Conservation (phyloP, 805 yeast genomes). For the Candida chilensis region DNA sequence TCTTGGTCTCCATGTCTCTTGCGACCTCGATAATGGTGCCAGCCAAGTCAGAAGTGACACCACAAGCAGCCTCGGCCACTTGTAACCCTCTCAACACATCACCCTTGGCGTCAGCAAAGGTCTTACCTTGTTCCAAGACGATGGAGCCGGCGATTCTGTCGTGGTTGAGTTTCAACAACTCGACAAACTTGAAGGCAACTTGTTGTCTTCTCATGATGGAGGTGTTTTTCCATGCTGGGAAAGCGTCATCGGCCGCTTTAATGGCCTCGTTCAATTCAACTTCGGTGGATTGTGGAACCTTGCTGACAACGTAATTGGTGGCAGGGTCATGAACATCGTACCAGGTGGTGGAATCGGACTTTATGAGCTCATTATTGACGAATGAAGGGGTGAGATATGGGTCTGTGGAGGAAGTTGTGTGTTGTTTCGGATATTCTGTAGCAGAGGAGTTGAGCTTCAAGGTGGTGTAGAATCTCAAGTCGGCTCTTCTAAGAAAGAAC, state of each 20-base stretch:
- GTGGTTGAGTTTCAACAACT: conserved; percentile 53
- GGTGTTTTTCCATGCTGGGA: conserved; percentile 44
- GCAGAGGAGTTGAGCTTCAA: conserved; percentile 21
- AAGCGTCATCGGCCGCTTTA: conserved; percentile 55
- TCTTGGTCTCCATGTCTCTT: conserved; percentile 66
- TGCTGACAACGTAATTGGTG: conserved; percentile 54
- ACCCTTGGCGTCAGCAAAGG: conserved; percentile 67
- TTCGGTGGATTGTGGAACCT: conserved; percentile 66
- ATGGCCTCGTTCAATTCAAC: conserved; percentile 60
- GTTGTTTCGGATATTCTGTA: conserved; percentile 29
- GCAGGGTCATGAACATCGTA: conserved; percentile 72
- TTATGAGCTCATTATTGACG: conserved; percentile 39
- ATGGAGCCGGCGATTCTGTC: conserved; percentile 58
- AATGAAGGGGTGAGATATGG: conserved; percentile 44
- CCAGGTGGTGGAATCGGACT: conserved; percentile 43
- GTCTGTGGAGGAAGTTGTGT: conserved; percentile 20
- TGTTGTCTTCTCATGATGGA: conserved; percentile 45
- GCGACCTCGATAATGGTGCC: conserved; percentile 62
- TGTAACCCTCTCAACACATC: conserved; percentile 70
- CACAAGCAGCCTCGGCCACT: conserved; percentile 71
- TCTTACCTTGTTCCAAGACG: conserved; percentile 70
- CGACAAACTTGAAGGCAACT: conserved; percentile 59
- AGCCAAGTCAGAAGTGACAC: conserved; percentile 52
- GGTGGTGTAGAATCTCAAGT: too few relatives aligned
- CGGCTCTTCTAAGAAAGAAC: too few relatives aligned